These are phyloP conservation scores for Suhomyces maxii DNA, from an alignment of 1,139 yeast species.

Conservation along the genomic window DNA sequence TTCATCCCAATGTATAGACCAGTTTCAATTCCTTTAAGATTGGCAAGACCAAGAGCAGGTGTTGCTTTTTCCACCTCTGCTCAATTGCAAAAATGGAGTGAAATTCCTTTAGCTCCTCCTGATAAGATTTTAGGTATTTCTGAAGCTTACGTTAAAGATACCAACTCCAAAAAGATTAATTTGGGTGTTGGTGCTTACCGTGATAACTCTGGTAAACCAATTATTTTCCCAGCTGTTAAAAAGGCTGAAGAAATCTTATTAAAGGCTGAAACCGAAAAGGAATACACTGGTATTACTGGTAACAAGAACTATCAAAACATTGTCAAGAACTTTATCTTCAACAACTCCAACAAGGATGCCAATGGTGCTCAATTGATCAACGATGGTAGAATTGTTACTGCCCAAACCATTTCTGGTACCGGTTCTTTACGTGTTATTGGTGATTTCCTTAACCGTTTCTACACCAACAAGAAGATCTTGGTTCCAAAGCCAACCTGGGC, in stretches of 20 bases:
- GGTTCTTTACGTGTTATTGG: constrained; percentile 59
- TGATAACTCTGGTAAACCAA: constrained; percentile 48
- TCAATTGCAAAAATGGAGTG: constrained; percentile 34
- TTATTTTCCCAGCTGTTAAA: constrained; percentile 49
- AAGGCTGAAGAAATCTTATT: constrained; percentile 44
- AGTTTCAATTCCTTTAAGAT: constrained; percentile 6
- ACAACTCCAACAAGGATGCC: constrained; percentile 49
- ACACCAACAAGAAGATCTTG: constrained; percentile 45
- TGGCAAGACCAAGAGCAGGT: constrained; percentile 8
- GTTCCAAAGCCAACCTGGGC: constrained; percentile 79
- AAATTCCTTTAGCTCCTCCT: constrained; percentile 64
- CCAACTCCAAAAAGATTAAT: constrained; percentile 44
- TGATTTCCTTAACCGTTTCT: constrained; percentile 52
- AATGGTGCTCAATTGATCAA: constrained; percentile 49
- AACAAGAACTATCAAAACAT: constrained; percentile 47
- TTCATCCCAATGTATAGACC: constrained; percentile 8
- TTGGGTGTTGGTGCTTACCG: constrained; percentile 55
- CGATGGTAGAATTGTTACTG: constrained; percentile 50
- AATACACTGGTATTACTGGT: constrained; percentile 58
- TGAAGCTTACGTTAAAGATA: constrained; percentile 48
- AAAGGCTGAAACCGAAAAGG: constrained; percentile 51
- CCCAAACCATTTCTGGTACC: constrained; percentile 62
- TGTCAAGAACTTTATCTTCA: constrained; percentile 52
- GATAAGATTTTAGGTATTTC: constrained; percentile 73
- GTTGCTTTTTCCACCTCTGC: constrained; percentile 21